Evolutionary conservation across 805 yeast species (phyloP).

Genomic region (Spathaspora boniae): DNA sequence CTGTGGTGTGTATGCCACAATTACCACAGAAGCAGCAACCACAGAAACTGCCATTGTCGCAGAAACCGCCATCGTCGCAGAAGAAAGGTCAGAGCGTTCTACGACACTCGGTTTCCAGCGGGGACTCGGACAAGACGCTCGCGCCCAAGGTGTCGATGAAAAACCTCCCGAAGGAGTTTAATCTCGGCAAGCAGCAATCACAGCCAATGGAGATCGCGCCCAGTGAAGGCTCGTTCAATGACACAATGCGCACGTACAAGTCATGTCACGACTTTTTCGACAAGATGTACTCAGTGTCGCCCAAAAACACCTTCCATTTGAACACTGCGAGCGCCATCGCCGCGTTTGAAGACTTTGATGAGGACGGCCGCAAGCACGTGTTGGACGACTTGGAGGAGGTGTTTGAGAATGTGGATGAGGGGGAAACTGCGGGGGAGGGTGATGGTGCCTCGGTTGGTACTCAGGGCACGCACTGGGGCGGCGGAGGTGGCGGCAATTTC

Average conservation of each 20-base stretch:
- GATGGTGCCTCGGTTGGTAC: slow-evolving; percentile 4
- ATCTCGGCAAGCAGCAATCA: slow-evolving; percentile 4
- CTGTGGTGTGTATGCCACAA: no score
- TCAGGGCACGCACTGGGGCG: slow-evolving; percentile 17
- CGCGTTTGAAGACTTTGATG: slow-evolving; percentile 13
- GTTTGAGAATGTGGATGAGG: slow-evolving; percentile 1
- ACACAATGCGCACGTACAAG: slow-evolving; percentile 12
- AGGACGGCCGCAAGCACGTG: slow-evolving; percentile 2
- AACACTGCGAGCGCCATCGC: slow-evolving; percentile 25
- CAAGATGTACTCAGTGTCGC: slow-evolving; percentile 37
- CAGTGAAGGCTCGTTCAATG: not conserved
- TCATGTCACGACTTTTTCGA: slow-evolving; percentile 29
- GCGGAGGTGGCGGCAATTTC: slow-evolving; percentile 26
- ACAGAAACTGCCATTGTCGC: no score
- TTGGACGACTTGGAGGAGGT: slow-evolving; percentile 3
- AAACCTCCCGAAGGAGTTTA: slow-evolving; percentile 14
- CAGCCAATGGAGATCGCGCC: slow-evolving; percentile 4
- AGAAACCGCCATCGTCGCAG: not conserved
- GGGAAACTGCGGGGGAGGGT: slow-evolving; percentile 1
- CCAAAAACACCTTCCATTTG: slow-evolving; percentile 36
- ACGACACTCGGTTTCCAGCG: slow-evolving; percentile 13
- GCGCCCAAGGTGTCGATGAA: slow-evolving; percentile 9
- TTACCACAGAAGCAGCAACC: no score
- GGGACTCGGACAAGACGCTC: slow-evolving; percentile 16
- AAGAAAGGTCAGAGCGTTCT: no score